Conservation (phyloP, 1,284 basidiomycete species). For the Rhodotorula sp. region DNA sequence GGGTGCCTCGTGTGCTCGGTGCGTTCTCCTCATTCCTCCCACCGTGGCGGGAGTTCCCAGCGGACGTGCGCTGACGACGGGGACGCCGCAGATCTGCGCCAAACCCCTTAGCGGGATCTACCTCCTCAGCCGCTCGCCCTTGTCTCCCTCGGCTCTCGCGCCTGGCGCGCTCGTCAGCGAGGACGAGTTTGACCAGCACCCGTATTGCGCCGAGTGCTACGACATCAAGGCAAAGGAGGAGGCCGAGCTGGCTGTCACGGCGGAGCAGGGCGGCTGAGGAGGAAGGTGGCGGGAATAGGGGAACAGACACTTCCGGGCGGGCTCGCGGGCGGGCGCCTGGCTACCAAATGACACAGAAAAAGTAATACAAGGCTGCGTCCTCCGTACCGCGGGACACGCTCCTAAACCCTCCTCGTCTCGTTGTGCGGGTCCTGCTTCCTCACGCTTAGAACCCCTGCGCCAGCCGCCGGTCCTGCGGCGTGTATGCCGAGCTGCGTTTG, state of each 20-base stretch:
- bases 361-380: too few species aligned
- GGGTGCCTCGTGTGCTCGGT: conserved; percentile 91
- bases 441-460: too few species aligned
- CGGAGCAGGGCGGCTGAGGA: not conserved
- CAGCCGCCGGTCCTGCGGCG: too few species aligned
- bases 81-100: conserved; percentile 4
- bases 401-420: too few species aligned
- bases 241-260: not conserved
- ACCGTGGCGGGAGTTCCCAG: not conserved
- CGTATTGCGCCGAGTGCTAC: conserved; percentile 83
- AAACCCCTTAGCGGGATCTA: conserved; percentile 55
- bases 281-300: too few species aligned
- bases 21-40: conserved; percentile 50
- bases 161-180: conserved; percentile 53
- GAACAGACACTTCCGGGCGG: not conserved
- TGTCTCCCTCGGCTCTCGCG: too few species aligned
- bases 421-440: too few species aligned
- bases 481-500: too few species aligned
- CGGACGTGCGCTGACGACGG: too few species aligned
- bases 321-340: too few species aligned
- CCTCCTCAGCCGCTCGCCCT: conserved; percentile 64
- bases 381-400: too few species aligned
- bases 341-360: too few species aligned
- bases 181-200: conserved; percentile 56
- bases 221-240: conserved; percentile 56